Evolutionary conservation across 108 stramenopile genomes (phyloP).

Genomic region (Discostella stelligeroides): DNA sequence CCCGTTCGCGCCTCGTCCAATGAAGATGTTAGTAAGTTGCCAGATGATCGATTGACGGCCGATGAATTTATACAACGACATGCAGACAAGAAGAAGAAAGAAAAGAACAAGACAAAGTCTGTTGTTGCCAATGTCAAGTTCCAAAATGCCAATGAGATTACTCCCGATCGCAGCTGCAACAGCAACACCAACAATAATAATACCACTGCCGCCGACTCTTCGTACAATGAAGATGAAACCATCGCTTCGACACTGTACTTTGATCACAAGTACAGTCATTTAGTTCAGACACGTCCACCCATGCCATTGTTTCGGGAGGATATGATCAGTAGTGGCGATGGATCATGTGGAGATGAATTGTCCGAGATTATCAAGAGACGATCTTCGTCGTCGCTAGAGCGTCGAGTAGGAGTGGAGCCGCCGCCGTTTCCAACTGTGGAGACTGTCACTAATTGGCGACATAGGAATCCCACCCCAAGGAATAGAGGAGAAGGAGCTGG

Average conservation of each 20-base stretch:
- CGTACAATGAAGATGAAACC: slow-evolving; percentile 50
- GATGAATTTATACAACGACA: slow-evolving; percentile 27
- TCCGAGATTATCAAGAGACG: slow-evolving; percentile 21
- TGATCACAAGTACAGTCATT: slow-evolving; percentile 61
- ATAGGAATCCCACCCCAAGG: no score
- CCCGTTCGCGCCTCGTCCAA: slow-evolving; percentile 44
- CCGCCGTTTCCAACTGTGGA: no score
- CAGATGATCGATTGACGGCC: slow-evolving; percentile 28
- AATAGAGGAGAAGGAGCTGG: no score
- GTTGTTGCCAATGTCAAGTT: no score
- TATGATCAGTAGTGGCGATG: not conserved
- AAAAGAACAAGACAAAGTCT: not conserved
- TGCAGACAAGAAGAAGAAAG: slow-evolving; percentile 10
- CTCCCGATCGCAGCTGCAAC: no score
- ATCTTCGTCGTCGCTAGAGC: not conserved
- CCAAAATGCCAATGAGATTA: no score
- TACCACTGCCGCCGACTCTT: not conserved
- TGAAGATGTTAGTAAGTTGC: slow-evolving; percentile 36
- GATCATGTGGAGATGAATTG: slow-evolving; percentile 18
- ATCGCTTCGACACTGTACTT: slow-evolving; percentile 67
- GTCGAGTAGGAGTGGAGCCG: no score
- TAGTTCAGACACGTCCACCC: slow-evolving; percentile 61
- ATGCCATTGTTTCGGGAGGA: slow-evolving; percentile 61
- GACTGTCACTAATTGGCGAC: no score
- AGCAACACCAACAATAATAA: not conserved